Evolutionary conservation across 495 filamentous ascomycete species (phyloP).

Genomic region (Penicillium samsonianum): DNA sequence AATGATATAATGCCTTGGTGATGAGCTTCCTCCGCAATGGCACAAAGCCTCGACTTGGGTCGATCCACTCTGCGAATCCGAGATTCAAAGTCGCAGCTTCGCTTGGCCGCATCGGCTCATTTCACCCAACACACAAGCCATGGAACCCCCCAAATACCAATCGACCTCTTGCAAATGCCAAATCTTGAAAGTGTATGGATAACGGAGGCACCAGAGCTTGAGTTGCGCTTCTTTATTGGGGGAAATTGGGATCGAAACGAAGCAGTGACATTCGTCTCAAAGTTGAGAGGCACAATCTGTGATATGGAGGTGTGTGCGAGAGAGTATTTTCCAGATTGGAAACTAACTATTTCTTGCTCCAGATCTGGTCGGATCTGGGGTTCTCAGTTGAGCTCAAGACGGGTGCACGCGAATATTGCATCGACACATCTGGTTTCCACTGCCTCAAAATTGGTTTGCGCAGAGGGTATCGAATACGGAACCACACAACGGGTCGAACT

Average conservation of each 20-base stretch:
- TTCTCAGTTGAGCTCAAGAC: conserved; percentile 30
- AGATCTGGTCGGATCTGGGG: conserved; percentile 42
- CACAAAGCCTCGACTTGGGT: conserved; percentile 23
- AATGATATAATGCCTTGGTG: neutral
- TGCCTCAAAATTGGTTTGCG: conserved; percentile 31
- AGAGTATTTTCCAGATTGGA: neutral
- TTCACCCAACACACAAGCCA: conserved; percentile 1
- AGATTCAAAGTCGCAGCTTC: conserved; percentile 19
- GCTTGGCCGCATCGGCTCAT: conserved; percentile 15
- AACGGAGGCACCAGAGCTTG: conserved; percentile 32
- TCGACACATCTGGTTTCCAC: conserved; percentile 6
- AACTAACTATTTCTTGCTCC: neutral
- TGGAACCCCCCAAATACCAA: neutral
- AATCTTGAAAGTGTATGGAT: conserved; percentile 29
- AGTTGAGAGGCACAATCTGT: conserved; percentile 26
- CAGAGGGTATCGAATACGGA: conserved; percentile 1
- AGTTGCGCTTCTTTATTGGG: conserved; percentile 26
- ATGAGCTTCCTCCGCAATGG: conserved; percentile 15
- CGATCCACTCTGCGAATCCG: conserved; percentile 10
- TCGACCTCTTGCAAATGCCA: conserved; percentile 3
- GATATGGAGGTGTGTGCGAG: conserved; percentile 29
- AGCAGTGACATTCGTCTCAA: conserved; percentile 17
- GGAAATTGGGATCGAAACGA: neutral
- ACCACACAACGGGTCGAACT: neutral
- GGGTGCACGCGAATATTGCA: neutral